Conservation (phyloP, 352 stramenopile genomes). For the Phytophthora idaei region DNA sequence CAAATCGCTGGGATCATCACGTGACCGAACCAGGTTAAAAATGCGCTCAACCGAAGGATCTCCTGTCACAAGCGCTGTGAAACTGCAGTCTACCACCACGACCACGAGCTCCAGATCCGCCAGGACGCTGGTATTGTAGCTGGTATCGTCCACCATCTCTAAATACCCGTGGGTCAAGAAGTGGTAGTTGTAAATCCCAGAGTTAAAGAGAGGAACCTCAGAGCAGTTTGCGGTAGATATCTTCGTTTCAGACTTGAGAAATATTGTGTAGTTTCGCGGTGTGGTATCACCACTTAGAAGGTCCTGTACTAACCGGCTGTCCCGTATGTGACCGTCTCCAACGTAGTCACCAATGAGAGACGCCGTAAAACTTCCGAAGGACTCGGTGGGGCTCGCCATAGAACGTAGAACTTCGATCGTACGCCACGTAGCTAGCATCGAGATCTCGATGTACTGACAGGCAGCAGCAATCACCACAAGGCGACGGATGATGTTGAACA, state of each 20-base stretch:
- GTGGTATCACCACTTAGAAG: constrained; percentile 29
- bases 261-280: constrained; percentile 28
- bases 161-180: constrained; percentile 37
- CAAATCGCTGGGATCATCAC: constrained; percentile 13
- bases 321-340: constrained; percentile 25
- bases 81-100: constrained; percentile 49
- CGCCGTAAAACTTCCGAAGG: constrained; percentile 3
- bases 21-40: constrained; percentile 33
- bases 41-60: constrained; percentile 16
- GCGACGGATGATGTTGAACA: constrained; percentile 28
- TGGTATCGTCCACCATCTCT: constrained; percentile 30
- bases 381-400: constrained; percentile 17
- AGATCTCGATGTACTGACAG: constrained; percentile 36
- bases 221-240: constrained; percentile 15
- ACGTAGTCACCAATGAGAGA: constrained; percentile 35
- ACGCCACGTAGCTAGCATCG: constrained; percentile 20
- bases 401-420: constrained; percentile 28
- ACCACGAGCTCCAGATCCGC: constrained; percentile 40
- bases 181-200: constrained; percentile 34
- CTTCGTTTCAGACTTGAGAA: constrained; percentile 15
- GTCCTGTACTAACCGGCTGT: constrained; percentile 16
- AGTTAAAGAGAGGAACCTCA: constrained; percentile 4
- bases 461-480: constrained; percentile 30
- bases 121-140: constrained; percentile 43
- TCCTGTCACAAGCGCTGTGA: constrained; percentile 13